A percentile compares a stretch with the other conserved stretches of the same genome.
These are phyloP conservation scores for Penicillium nordicum DNA, from an alignment of 2,329 filamentous ascomycete genomes.

Conservation along the genomic window DNA sequence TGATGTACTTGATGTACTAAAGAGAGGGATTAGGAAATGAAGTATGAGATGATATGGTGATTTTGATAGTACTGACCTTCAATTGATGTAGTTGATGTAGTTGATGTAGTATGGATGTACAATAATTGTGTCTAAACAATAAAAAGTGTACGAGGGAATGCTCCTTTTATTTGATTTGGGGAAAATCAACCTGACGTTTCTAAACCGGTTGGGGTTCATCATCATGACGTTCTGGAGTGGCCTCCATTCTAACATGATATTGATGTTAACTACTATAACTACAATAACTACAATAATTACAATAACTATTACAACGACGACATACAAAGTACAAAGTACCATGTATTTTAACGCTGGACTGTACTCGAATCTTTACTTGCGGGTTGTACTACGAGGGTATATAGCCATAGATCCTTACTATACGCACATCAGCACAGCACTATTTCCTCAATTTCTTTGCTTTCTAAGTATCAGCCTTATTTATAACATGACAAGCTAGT, in stretches of 20 bases:
- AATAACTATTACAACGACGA: too few species aligned
- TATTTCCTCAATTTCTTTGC: neutral
- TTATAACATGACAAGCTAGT: neutral
- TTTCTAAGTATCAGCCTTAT: neutral
- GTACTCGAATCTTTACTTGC: neutral
- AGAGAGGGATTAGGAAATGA: neutral
- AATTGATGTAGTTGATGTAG: neutral
- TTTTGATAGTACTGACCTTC: neutral
- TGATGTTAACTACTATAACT: too few species aligned
- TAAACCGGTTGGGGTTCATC: slow-evolving; percentile 25
- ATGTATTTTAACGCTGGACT: too few species aligned
- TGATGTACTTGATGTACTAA: neutral
- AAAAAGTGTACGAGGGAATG: neutral
- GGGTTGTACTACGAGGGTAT: neutral
- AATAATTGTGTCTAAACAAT: neutral
- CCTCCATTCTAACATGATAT: neutral
- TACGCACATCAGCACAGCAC: neutral
- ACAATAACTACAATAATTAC: neutral
- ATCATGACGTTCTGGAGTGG: slow-evolving; percentile 29
- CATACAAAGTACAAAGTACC: neutral
- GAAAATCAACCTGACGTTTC: slow-evolving; percentile 15
- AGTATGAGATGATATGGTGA: neutral
- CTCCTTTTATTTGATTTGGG: neutral
- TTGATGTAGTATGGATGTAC: neutral
- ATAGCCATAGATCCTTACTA: neutral